Evolutionary conservation across 306 rosid species (phyloP), one percentile per base, ranked within the genome.

Genomic region (Benincasa hispida): DNA sequence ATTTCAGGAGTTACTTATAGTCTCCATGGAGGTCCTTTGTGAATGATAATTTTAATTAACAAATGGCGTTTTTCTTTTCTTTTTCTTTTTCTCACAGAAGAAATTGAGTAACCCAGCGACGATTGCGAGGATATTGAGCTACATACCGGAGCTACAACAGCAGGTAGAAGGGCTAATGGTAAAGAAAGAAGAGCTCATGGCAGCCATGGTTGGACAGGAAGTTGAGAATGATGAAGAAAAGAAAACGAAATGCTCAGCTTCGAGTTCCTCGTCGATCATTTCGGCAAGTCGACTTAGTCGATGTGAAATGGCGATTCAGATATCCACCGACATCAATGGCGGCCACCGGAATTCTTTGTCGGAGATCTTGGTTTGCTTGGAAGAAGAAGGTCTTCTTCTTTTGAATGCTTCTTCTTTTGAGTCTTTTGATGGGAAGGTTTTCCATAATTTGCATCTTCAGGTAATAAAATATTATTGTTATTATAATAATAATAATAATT

Each of bases 341-440:
- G 5, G 54, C 15, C 59, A 79, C 72, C 83, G 76, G 67, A 72
- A 45, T 74, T 68, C 79, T 8, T 39, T 93, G 21, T 84, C 96
- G 7, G 80, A 85, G 37, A 79, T 86, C 37, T 79, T 93, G 74
- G 22, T 54, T 2, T 76, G 62, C 74, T 82, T 91, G 51, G 93
- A 93, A 78, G 81, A 82, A 34, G 82, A 87, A 75, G 87, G 87
- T 3, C 79, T 86, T 76, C 24, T 22, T 58, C 37, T 88, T 21
- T 82, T 87, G 6, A 77, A 91, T 82, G 89, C 88, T 83, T 89
- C 93, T 81, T 85, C 91, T 27, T 88, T 87, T 42, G 78, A 88
- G 75, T 83, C 93, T 8, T 82, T 79, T 78, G 87, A 76, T 73
- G 93, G 85, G 10, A 89, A 79, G 77, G 27, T 80, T 50, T 87